Evolutionary conservation across 768 basidiomycete genomes (phyloP), one percentile per base, ranked within the genome.

Genomic region (Boletus sensibilis): DNA sequence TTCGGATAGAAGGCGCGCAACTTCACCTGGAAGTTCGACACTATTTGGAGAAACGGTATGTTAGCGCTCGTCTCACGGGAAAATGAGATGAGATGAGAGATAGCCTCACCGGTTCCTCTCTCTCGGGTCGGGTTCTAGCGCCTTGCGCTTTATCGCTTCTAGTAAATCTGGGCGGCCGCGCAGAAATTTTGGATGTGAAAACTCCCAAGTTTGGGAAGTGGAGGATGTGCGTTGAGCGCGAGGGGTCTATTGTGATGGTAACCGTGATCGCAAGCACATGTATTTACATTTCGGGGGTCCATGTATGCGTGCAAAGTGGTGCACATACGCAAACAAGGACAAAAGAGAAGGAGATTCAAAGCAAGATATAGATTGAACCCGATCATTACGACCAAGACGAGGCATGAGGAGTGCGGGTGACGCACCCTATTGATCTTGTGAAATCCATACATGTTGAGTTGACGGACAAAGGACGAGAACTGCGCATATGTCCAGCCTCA

Each of bases 401-500:
- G 41, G 41, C 25, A 47, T 3, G 37, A 39, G n/a, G 53, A 46
- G 41, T 40, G 54, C 7, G 50, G 29, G 23, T 13, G 49, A 77
- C 82, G 58, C 55, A 90, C 88, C 74, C 91, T 81, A 71, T 93
- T 93, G 74, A 92, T 92, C 75, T 95, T 95, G 73, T 94, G 92
- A 73, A 95, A 96, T 39, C 92, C 92, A 64, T 94, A 96, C 91
- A 94, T 95, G 77, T 96, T 95, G 53, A 95, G 80, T 71, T 95
- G 94, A 55, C 94, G 86, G 40, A 95, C 92, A 72, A 97, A 97
- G 67, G 90, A 92, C 11, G 93, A 93, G 71, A 97, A 96, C 86
- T 96, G 66, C 10, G 41, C 56, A 53, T 46, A 52, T 52, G 52
- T 53, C 59, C 44, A 61, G 27, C 14, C 57, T 20, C 38, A 50